These are phyloP conservation scores for Talaromyces sp. DNA, from an alignment of 2,329 filamentous ascomycete genomes.

Conservation along the genomic window DNA sequence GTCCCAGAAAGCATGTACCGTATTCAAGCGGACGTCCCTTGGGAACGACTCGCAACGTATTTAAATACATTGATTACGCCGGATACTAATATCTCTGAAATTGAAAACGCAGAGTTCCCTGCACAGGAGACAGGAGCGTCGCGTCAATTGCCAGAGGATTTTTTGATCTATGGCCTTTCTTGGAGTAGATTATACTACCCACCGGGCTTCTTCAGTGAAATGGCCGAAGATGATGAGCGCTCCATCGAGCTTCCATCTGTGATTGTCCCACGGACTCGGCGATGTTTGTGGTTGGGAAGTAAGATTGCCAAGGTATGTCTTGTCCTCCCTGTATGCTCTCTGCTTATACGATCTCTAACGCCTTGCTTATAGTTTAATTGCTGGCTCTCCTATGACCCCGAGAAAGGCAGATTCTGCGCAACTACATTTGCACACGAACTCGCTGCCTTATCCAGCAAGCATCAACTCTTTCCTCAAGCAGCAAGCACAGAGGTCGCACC, in stretches of 20 bases:
- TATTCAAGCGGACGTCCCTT: constrained; percentile 48
- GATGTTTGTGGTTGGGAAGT: constrained; percentile 51
- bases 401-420: constrained; percentile 29
- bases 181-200: constrained; percentile 52
- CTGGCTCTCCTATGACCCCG: constrained; percentile 39
- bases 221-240: constrained; percentile 55
- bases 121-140: constrained; percentile 36
- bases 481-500: neutral
- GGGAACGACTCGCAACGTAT: constrained; percentile 49
- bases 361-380: constrained; percentile 30
- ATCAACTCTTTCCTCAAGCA: neutral
- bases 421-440: constrained; percentile 31
- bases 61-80: constrained; percentile 52
- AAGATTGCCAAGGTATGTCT: constrained; percentile 42
- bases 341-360: neutral
- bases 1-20: constrained; percentile 36
- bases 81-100: constrained; percentile 33
- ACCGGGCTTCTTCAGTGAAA: constrained; percentile 48
- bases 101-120: constrained; percentile 43
- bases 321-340: neutral
- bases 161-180: constrained; percentile 53
- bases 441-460: constrained; percentile 19
- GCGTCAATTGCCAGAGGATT: constrained; percentile 57
- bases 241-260: constrained; percentile 50
- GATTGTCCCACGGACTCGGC: constrained; percentile 47